Evolutionary conservation across 306 rosid species (phyloP).

Genomic region (Rosa rugosa): DNA sequence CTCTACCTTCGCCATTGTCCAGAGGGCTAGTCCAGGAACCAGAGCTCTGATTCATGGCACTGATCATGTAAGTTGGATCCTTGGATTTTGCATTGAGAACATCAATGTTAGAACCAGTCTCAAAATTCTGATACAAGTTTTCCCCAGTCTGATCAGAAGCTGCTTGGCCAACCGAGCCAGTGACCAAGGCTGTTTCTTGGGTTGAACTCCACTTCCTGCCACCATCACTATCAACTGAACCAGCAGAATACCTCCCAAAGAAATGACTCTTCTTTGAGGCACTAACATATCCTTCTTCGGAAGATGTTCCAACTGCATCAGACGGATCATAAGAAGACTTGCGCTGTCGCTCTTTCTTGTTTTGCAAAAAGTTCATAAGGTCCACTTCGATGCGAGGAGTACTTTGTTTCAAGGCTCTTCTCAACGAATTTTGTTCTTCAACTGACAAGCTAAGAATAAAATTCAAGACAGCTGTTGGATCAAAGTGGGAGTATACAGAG

Average conservation of each 20-base stretch:
- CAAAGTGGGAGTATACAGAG: slow-evolving; percentile 96
- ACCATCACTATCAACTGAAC: slow-evolving; percentile 79
- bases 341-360: slow-evolving; percentile 90
- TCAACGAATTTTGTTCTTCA: slow-evolving; percentile 91
- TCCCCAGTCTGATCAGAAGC: slow-evolving; percentile 66
- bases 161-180: slow-evolving; percentile 51
- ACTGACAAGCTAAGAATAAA: slow-evolving; percentile 86
- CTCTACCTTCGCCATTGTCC: slow-evolving; percentile 49
- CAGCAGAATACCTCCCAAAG: slow-evolving; percentile 78
- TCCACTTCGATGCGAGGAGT: slow-evolving; percentile 99
- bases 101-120: slow-evolving; percentile 48
- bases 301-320: slow-evolving; percentile 89
- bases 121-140: slow-evolving; percentile 55
- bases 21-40: slow-evolving; percentile 49
- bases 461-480: slow-evolving; percentile 83
- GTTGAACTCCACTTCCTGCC: slow-evolving; percentile 87
- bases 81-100: slow-evolving; percentile 48
- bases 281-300: slow-evolving; percentile 85
- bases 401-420: slow-evolving; percentile 92
- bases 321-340: slow-evolving; percentile 86
- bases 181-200: slow-evolving; percentile 62
- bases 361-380: slow-evolving; percentile 88
- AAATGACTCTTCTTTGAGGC: slow-evolving; percentile 68
- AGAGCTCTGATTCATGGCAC: slow-evolving; percentile 47
- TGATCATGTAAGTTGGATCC: slow-evolving; percentile 38